Conservation (phyloP, 768 basidiomycete species). For the Mycena belliarum region DNA sequence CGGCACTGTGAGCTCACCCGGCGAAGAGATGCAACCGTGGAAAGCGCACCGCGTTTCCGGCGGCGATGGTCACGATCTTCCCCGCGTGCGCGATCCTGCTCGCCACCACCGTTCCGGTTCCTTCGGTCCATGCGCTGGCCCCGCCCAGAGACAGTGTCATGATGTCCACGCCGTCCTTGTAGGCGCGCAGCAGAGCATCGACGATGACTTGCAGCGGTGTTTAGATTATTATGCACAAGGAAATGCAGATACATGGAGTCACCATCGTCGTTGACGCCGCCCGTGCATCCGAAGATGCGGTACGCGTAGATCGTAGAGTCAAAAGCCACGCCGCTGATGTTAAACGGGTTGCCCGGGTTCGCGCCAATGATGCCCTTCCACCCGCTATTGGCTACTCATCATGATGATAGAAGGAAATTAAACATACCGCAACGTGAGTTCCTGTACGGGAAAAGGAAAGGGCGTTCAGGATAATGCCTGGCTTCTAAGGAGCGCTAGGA, state of each 20-base stretch:
- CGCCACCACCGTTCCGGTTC: slow-evolving; percentile 43
- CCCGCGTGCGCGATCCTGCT: slow-evolving; percentile 46
- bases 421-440: slow-evolving; percentile 46
- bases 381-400: too few relatives aligned
- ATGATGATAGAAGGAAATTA: too few relatives aligned
- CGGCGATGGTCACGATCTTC: slow-evolving; percentile 49
- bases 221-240: too few relatives aligned
- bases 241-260: too few relatives aligned
- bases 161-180: slow-evolving; percentile 47
- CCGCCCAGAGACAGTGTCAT: slow-evolving; percentile 55
- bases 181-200: slow-evolving; percentile 37
- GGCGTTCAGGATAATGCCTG: too few relatives aligned
- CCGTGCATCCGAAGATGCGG: slow-evolving; percentile 50
- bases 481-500: too few relatives aligned
- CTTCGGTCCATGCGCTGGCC: slow-evolving; percentile 48
- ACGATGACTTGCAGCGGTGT: too few relatives aligned
- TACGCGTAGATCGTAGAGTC: slow-evolving; percentile 41
- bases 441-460: too few relatives aligned
- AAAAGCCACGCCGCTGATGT: slow-evolving; percentile 53
- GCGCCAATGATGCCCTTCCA: slow-evolving; percentile 54
- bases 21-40: too few relatives aligned
- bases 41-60: slow-evolving; percentile 37
- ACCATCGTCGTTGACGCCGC: slow-evolving; percentile 36
- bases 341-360: slow-evolving; percentile 42
- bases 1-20: too few relatives aligned